Evolutionary conservation across 164 flowering plant genomes (phyloP).

Genomic region (Taxillus chinensis): DNA sequence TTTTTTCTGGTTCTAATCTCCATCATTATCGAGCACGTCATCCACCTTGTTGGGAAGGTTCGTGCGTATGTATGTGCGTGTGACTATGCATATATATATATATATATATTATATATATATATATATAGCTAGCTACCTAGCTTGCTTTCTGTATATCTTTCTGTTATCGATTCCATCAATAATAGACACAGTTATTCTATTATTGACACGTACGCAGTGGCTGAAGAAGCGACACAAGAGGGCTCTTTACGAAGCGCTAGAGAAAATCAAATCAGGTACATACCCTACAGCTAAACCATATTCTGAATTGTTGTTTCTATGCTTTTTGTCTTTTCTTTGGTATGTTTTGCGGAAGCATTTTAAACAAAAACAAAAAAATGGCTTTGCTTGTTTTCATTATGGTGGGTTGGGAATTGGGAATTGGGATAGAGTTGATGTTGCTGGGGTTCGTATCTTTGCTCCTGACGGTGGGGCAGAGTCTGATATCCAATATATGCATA

Average conservation of each 20-base stretch:
- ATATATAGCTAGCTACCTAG: not conserved
- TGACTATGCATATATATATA: no score
- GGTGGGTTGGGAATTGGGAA: no score
- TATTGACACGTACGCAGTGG: slow-evolving; percentile 32
- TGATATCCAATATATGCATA: slow-evolving; percentile 35
- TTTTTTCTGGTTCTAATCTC: slow-evolving; percentile 48
- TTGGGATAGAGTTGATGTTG: slow-evolving; percentile 56
- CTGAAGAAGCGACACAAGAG: slow-evolving; percentile 33
- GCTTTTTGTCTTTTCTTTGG: not conserved
- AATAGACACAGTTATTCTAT: not conserved
- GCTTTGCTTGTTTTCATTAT: no score
- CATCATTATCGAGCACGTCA: slow-evolving; percentile 46
- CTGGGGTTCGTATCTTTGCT: slow-evolving; percentile 65
- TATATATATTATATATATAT: no score
- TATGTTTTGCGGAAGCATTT: no score
- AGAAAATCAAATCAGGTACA: slow-evolving; percentile 57
- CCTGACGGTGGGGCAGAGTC: slow-evolving; percentile 31
- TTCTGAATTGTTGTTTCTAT: not conserved
- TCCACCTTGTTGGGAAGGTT: slow-evolving; percentile 61
- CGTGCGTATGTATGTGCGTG: not conserved
- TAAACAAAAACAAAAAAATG: no score
- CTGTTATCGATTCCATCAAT: not conserved
- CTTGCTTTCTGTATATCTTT: slow-evolving; percentile 1
- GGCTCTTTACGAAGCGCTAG: slow-evolving; percentile 53
- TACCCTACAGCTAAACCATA: no score